These are phyloP conservation scores for Petunia axillaris DNA, from an alignment of 257 asterid species.

Conservation along the genomic window DNA sequence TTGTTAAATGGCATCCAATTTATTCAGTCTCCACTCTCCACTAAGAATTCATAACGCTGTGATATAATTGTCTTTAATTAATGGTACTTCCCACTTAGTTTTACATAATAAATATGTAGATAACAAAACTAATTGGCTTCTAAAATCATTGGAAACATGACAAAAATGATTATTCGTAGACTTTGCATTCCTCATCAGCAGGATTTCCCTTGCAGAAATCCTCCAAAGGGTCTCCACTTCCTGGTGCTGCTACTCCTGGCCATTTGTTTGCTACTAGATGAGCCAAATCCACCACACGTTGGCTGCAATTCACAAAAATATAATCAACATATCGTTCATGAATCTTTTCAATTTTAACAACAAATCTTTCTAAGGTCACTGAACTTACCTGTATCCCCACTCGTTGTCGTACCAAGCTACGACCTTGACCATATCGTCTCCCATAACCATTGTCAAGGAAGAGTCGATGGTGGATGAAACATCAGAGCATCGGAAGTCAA, in stretches of 20 bases:
- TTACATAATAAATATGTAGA: background rate
- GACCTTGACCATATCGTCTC: constrained; percentile 95
- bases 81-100: constrained; percentile 19
- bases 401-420: constrained; percentile 99
- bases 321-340: background rate
- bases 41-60: constrained; percentile 6
- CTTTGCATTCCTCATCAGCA: constrained; percentile 89
- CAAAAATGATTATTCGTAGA: constrained; percentile 46
- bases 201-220: constrained; percentile 77
- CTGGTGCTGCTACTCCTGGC: constrained; percentile 60
- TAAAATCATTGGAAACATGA: background rate
- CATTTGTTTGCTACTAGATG: constrained; percentile 83
- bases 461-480: constrained; percentile 84
- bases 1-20: background rate
- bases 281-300: constrained; percentile 93
- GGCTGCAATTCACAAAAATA: constrained; percentile 53
- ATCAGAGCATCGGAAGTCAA: constrained; percentile 79
- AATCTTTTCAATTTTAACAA: too few relatives aligned
- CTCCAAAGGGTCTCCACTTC: constrained; percentile 85
- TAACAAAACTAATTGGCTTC: background rate
- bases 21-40: background rate
- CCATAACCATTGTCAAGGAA: constrained; percentile 96
- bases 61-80: constrained; percentile 9
- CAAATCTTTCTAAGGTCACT: background rate
- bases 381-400: constrained; percentile 89